Conservation (phyloP, 2,329 filamentous ascomycete genomes). For the Talaromyces pinophilus region DNA sequence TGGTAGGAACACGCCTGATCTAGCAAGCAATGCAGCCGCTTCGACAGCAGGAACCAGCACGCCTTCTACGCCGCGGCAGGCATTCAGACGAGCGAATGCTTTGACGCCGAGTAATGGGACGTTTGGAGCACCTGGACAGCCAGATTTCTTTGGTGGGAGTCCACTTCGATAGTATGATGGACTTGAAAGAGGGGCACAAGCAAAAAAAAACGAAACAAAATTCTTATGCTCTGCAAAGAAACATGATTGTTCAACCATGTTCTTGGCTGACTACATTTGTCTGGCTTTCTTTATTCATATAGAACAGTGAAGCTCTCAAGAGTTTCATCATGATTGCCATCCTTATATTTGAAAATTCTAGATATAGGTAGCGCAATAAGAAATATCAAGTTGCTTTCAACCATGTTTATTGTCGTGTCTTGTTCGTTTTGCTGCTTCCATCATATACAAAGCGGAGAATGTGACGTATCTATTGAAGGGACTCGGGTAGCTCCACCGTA, state of each 20-base stretch:
- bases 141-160: conserved; percentile 44
- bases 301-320: neutral
- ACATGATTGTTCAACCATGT: neutral
- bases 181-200: neutral
- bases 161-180: conserved; percentile 35
- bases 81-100: conserved; percentile 44
- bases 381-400: neutral
- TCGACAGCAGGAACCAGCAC: conserved; percentile 30
- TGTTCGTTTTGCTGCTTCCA: neutral
- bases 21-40: conserved; percentile 17
- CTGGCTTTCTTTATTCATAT: conserved; percentile 1
- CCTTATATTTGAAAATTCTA: neutral
- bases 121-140: conserved; percentile 40
- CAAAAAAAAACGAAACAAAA: too few relatives aligned
- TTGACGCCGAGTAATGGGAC: conserved; percentile 47
- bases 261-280: conserved; percentile 1
- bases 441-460: neutral
- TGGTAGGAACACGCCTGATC: conserved; percentile 45
- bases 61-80: conserved; percentile 45
- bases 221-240: neutral
- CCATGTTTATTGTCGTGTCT: neutral
- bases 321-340: neutral
- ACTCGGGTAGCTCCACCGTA: conserved; percentile 7
- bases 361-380: neutral
- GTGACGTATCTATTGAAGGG: neutral